Conservation (phyloP, 495 filamentous ascomycete genomes). For the Xylaria intraflava region DNA sequence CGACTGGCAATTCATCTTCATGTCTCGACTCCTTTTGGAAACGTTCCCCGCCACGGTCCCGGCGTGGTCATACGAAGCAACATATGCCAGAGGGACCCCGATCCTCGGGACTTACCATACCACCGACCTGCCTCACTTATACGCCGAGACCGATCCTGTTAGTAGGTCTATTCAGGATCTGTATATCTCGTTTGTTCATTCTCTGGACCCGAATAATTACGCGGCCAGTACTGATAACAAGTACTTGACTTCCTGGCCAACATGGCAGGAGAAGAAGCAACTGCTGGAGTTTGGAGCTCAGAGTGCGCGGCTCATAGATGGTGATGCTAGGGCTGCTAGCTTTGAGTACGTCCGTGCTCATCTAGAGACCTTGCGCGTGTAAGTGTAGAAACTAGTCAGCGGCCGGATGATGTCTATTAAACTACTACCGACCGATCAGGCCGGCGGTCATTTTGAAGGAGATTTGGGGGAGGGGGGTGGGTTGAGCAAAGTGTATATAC, state of each 20-base stretch:
- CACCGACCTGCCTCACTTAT: constrained; percentile 59
- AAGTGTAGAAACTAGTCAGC: too few species aligned
- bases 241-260: constrained; percentile 50
- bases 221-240: too few species aligned
- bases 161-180: constrained; percentile 52
- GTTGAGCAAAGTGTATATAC: too few species aligned
- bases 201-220: constrained; percentile 55
- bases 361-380: too few species aligned
- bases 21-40: constrained; percentile 52
- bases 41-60: constrained; percentile 43
- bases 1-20: constrained; percentile 60
- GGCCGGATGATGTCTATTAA: too few species aligned
- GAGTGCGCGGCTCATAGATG: too few species aligned
- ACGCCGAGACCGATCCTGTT: constrained; percentile 55
- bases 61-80: constrained; percentile 63
- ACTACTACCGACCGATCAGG: too few species aligned
- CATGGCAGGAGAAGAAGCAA: constrained; percentile 47
- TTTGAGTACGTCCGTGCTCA: too few species aligned
- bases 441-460: too few species aligned
- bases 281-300: too few species aligned
- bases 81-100: constrained; percentile 61
- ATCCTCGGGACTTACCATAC: constrained; percentile 69
- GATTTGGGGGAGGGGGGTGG: too few species aligned
- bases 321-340: too few species aligned
- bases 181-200: constrained; percentile 60